phyloP scores from a whole-genome alignment of 352 stramenopile genomes.

The Pythium volutum region DNA sequence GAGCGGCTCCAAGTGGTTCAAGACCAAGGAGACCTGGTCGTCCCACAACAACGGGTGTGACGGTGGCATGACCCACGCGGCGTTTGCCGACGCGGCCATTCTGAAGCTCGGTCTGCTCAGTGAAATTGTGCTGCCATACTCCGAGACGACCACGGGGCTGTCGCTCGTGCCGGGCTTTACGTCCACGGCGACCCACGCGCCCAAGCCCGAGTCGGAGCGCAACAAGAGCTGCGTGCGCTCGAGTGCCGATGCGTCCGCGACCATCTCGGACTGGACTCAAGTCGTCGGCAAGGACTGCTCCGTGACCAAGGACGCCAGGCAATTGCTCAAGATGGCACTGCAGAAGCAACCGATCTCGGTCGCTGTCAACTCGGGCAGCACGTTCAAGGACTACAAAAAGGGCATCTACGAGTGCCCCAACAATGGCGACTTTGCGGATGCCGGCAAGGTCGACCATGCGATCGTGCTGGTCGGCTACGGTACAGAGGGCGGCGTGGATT shows the following conservation, averaged over 20 bases:
- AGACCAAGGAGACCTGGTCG: conserved; percentile 65
- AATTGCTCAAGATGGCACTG: conserved; percentile 66
- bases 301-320: conserved; percentile 31
- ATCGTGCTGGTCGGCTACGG: conserved; percentile 76
- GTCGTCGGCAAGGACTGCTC: conserved; percentile 56
- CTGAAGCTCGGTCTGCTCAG: conserved; percentile 53
- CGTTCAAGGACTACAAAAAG: conserved; percentile 80
- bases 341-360: conserved; percentile 73
- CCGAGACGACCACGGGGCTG: conserved; percentile 45
- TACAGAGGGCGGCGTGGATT: conserved; percentile 38
- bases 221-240: conserved; percentile 45
- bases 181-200: conserved; percentile 14
- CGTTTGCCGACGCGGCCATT: conserved; percentile 57
- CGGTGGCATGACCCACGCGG: conserved; percentile 73
- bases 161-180: conserved; percentile 30
- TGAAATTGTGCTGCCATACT: conserved; percentile 64
- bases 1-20: conserved; percentile 49
- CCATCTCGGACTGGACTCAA: conserved; percentile 67
- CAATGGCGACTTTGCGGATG: conserved; percentile 62
- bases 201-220: conserved; percentile 16
- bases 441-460: conserved; percentile 64
- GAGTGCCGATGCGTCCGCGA: conserved; percentile 42
- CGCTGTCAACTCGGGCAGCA: conserved; percentile 69
- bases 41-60: conserved; percentile 69
- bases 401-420: conserved; percentile 73